Conservation (phyloP, 1,284 basidiomycete species). For the Sporisorium iseilematis-ciliati region DNA sequence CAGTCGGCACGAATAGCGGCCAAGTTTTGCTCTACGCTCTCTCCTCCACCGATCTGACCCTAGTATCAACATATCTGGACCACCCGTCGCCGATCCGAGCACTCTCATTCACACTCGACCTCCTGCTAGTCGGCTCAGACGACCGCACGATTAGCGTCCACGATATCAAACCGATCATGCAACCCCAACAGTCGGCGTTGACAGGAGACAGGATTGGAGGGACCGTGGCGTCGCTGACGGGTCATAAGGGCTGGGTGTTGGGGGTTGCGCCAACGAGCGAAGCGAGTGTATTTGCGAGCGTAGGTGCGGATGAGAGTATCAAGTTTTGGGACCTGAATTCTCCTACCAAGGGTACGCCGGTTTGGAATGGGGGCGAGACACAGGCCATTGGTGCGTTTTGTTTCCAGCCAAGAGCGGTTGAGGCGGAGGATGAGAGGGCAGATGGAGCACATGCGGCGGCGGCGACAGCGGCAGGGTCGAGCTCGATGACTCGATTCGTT, state of each 20-base stretch:
- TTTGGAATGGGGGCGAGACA: slow-evolving; percentile 38
- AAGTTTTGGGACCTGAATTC: slow-evolving; percentile 48
- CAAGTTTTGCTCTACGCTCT: slow-evolving; percentile 36
- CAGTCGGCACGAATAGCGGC: slow-evolving; percentile 30
- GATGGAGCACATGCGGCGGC: not conserved
- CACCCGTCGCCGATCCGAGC: slow-evolving; percentile 41
- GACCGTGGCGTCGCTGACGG: slow-evolving; percentile 26
- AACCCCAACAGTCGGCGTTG: not conserved
- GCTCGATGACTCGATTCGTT: slow-evolving; percentile 39
- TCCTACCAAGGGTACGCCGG: slow-evolving; percentile 30
- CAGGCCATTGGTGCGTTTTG: slow-evolving; percentile 17
- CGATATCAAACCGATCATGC: slow-evolving; percentile 27
- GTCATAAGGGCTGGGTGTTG: slow-evolving; percentile 44
- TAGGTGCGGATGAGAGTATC: slow-evolving; percentile 40
- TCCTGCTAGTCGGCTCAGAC: slow-evolving; percentile 39
- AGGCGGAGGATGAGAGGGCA: not conserved
- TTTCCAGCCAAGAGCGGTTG: slow-evolving; percentile 19
- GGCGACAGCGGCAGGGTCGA: not conserved
- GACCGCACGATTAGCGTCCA: slow-evolving; percentile 44
- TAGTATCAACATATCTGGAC: slow-evolving; percentile 24
- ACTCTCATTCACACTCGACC: slow-evolving; percentile 21
- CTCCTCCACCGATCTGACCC: not conserved
- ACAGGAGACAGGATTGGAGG: slow-evolving; percentile 14
- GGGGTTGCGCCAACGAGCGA: not conserved
- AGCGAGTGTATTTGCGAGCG: slow-evolving; percentile 28